A percentile compares a stretch with the other conserved stretches of the same genome.
Evolutionary conservation across 2,329 filamentous ascomycete species (phyloP).

Genomic region (Rachicladosporium sp.): DNA sequence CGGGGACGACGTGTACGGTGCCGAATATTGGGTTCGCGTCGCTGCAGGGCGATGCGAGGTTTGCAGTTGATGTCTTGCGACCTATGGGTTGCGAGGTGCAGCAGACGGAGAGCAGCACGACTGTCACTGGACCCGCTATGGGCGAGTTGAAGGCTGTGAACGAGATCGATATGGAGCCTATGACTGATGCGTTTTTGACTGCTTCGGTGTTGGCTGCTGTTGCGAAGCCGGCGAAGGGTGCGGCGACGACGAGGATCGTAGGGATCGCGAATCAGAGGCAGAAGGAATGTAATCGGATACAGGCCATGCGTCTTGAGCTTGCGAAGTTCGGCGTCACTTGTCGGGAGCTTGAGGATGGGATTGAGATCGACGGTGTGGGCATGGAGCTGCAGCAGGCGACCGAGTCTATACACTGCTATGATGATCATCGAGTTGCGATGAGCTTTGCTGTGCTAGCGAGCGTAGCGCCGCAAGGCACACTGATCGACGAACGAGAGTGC

Average conservation of each 20-base stretch:
- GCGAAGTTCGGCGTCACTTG: slow-evolving; percentile 85
- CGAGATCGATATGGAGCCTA: slow-evolving; percentile 94
- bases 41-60: slow-evolving; percentile 86
- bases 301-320: slow-evolving; percentile 87
- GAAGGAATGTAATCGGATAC: slow-evolving; percentile 95
- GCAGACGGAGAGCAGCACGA: slow-evolving; percentile 76
- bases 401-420: slow-evolving; percentile 78
- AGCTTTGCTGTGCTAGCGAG: slow-evolving; percentile 85
- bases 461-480: slow-evolving; percentile 55
- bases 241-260: slow-evolving; percentile 64
- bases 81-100: slow-evolving; percentile 91
- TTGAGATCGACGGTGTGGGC: slow-evolving; percentile 54
- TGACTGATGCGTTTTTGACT: slow-evolving; percentile 97
- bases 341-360: slow-evolving; percentile 86
- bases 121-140: slow-evolving; percentile 69
- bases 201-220: slow-evolving; percentile 88
- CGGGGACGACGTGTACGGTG: slow-evolving; percentile 87
- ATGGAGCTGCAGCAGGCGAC: slow-evolving; percentile 43
- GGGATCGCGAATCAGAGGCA: slow-evolving; percentile 97
- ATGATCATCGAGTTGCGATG: slow-evolving; percentile 97
- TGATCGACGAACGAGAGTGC: slow-evolving; percentile 83
- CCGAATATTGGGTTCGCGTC: slow-evolving; percentile 91
- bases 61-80: slow-evolving; percentile 75
- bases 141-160: slow-evolving; percentile 63
- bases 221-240: slow-evolving; percentile 53